Base-by-base conservation (phyloP, 2,329 filamentous ascomycete species). In the Fusarium sp. region DNA sequence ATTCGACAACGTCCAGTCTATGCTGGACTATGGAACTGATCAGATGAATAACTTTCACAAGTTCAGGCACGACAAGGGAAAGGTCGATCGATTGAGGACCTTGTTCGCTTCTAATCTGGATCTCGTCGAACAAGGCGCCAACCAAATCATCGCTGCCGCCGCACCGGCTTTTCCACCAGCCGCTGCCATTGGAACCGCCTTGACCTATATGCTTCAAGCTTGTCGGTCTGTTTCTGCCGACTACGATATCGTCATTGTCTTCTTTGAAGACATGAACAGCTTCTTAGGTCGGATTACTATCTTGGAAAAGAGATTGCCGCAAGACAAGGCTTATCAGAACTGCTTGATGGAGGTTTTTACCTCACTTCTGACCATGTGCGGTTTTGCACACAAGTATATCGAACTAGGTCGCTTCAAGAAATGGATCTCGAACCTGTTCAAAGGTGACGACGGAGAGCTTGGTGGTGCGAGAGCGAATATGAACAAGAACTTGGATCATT, bases 201-300 rank as follows among this genome's bases (percentile, higher is more conserved):
- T 82, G 10, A 82, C 80, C 2, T 81, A 78, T 37, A 75, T 82
- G 60, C 76, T 82, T 11, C 43, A 79, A 46, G 79, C 79, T 2
- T 80, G 78, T 10, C 73, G 75, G 3, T 68, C 74, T 10, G 80
- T 82, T 0, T 80, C 77, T 1, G 81, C 80, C 1, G 82, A 85
- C 46, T 84, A 83, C 40, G 82, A 85, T 32, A 73, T 81, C 5
- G 76, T 84, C 1, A 75, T 80, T n/a, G 77, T 77, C 8, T 85
- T 84, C 58, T 84, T 84, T 56, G 78, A 81, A 4, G 78, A 81
- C 15, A 82, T 83, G 75, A 80, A 80, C 53, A 80, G 80, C 10
- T 83, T 84, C 30, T 72, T 84, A 8, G 71, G 78, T 32, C 77
- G 82, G 3, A 77, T 83, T 2, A 76, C 79, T 0, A 79, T 83